A percentile compares a stretch with the other conserved stretches of the same genome.
phyloP scores from a whole-genome alignment of 345 rosid species.

The Salix dunnii region DNA sequence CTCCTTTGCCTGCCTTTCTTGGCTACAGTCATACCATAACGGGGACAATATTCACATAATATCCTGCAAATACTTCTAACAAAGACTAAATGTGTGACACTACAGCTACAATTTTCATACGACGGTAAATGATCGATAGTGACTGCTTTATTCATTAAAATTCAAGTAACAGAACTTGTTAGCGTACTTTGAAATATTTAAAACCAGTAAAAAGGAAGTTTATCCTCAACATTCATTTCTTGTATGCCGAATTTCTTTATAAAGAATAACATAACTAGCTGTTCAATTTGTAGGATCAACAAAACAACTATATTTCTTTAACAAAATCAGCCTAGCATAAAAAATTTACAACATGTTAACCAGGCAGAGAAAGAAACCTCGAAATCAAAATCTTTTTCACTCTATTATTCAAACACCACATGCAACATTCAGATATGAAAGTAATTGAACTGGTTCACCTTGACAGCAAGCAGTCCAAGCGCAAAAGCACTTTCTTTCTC shows the following conservation, averaged over 20 bases:
- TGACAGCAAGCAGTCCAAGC: constrained; percentile 90
- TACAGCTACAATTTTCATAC: neutral
- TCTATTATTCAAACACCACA: constrained; percentile 4
- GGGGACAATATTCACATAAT: neutral
- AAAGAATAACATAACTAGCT: neutral
- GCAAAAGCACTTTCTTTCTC: constrained; percentile 99
- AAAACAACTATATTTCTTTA: neutral
- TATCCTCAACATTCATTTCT: neutral
- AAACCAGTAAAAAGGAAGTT: too few species aligned
- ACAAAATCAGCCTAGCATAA: neutral
- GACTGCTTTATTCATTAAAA: neutral
- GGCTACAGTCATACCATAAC: neutral
- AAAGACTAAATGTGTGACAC: neutral
- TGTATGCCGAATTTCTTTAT: neutral
- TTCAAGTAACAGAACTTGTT: neutral
- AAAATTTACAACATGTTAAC: neutral
- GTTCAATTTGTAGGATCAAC: neutral
- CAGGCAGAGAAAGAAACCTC: neutral
- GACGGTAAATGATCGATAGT: neutral
- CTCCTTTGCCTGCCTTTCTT: neutral
- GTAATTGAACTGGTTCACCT: constrained; percentile 43
- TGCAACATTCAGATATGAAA: neutral
- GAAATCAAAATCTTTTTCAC: neutral
- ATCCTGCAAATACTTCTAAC: neutral
- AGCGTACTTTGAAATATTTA: too few species aligned